Evolutionary conservation across 2,329 filamentous ascomycete genomes (phyloP).

Genomic region (Fusarium robinianum): DNA sequence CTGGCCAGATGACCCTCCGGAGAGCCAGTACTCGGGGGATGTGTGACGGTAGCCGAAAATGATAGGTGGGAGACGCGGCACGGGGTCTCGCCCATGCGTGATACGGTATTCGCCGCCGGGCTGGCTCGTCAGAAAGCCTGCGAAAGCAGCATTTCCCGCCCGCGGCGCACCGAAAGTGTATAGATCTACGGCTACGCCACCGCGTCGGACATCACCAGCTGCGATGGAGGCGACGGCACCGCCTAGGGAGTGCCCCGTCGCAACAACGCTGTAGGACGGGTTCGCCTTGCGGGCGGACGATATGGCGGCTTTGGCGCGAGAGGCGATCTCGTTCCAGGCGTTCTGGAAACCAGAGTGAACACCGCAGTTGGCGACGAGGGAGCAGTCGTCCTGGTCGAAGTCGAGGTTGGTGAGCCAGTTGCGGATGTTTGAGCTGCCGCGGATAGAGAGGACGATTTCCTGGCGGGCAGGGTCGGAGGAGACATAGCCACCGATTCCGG

Average conservation of each 20-base stretch:
- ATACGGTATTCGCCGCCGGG: constrained; percentile 62
- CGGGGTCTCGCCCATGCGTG: constrained; percentile 69
- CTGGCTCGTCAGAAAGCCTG: constrained; percentile 58
- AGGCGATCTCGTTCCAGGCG: constrained; percentile 61
- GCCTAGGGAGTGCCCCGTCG: constrained; percentile 72
- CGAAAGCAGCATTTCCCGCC: constrained; percentile 62
- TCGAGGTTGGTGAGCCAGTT: constrained; percentile 65
- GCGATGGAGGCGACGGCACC: constrained; percentile 66
- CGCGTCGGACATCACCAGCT: constrained; percentile 57
- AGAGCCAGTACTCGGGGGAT: constrained; percentile 71
- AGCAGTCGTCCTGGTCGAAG: constrained; percentile 39
- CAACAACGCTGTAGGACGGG: constrained; percentile 58
- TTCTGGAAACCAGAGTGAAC: constrained; percentile 62
- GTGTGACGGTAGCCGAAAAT: constrained; percentile 66
- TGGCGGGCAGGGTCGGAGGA: constrained; percentile 52
- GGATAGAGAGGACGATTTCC: constrained; percentile 63
- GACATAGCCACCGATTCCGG: constrained; percentile 57
- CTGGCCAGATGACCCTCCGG: constrained; percentile 40
- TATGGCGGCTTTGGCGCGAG: constrained; percentile 49
- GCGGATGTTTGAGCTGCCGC: constrained; percentile 60
- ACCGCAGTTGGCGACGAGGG: constrained; percentile 49
- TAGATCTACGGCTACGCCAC: constrained; percentile 54
- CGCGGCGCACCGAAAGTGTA: constrained; percentile 72
- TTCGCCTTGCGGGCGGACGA: constrained; percentile 48
- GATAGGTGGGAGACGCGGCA: constrained; percentile 68